Percentiles rank a stretch among this genome's conserved stretches.
Evolutionary conservation across 1,139 yeast genomes (phyloP).

Genomic region (Chernovozyma aurita): DNA sequence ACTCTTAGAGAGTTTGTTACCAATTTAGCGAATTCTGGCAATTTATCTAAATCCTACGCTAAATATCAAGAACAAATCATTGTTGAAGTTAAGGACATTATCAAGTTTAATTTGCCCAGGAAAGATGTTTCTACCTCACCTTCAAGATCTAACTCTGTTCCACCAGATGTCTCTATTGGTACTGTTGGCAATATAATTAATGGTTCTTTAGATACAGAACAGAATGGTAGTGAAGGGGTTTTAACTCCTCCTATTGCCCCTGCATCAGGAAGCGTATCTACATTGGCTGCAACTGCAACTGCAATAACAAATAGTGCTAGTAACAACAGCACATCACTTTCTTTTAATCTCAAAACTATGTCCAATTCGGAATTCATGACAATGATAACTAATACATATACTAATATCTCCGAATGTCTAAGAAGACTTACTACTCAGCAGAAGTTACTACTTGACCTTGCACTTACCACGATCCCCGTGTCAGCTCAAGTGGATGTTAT

Average conservation of each 20-base stretch:
- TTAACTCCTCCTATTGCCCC: background rate
- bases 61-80: slow-evolving; percentile 65
- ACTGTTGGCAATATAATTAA: slow-evolving; percentile 4
- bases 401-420: slow-evolving; percentile 66
- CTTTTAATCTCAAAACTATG: slow-evolving; percentile 57
- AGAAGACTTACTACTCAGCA: slow-evolving; percentile 76
- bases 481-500: slow-evolving; percentile 44
- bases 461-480: slow-evolving; percentile 51
- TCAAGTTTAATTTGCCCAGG: slow-evolving; percentile 59
- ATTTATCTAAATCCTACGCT: slow-evolving; percentile 59
- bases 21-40: slow-evolving; percentile 61
- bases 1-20: slow-evolving; percentile 43
- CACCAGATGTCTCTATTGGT: slow-evolving; percentile 13
- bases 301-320: background rate
- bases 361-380: slow-evolving; percentile 69
- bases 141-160: slow-evolving; percentile 29
- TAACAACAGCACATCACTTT: too few species aligned
- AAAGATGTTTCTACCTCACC: slow-evolving; percentile 21
- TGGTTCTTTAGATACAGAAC: background rate
- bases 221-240: background rate
- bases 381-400: slow-evolving; percentile 61
- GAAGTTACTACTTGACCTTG: slow-evolving; percentile 68
- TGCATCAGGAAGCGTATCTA: too few species aligned
- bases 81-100: slow-evolving; percentile 68
- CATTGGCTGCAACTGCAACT: background rate